These are phyloP conservation scores for Sarocladium brachiariae DNA, from an alignment of 2,329 filamentous ascomycete species.

Conservation along the genomic window DNA sequence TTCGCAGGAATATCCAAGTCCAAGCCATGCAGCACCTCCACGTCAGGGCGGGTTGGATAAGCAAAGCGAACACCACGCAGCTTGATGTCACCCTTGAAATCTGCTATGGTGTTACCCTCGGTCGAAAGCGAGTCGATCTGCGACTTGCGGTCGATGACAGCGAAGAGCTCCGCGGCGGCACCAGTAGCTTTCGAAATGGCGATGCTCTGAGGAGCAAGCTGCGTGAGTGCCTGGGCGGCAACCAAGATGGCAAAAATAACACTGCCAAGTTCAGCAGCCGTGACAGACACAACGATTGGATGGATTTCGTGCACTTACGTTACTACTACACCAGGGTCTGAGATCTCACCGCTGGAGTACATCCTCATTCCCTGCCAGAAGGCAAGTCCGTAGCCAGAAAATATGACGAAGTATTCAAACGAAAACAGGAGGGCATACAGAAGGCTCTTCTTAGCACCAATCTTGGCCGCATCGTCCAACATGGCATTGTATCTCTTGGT, in stretches of 20 bases:
- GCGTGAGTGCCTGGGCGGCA: conserved; percentile 36
- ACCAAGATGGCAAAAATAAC: conserved; percentile 42
- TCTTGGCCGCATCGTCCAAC: conserved; percentile 30
- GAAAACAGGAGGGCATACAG: conserved; percentile 37
- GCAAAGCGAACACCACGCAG: conserved; percentile 43
- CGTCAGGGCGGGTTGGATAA: conserved; percentile 49
- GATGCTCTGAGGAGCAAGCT: conserved; percentile 39
- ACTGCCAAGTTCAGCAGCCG: conserved; percentile 18
- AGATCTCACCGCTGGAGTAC: conserved; percentile 32
- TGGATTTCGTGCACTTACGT: conserved; percentile 26
- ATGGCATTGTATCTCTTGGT: conserved; percentile 33
- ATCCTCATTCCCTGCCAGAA: conserved; percentile 47
- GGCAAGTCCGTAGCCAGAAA: conserved; percentile 38
- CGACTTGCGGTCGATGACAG: conserved; percentile 38
- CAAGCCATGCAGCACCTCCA: conserved; percentile 36
- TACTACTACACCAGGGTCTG: conserved; percentile 37
- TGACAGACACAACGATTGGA: too few species aligned
- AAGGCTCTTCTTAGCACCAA: conserved; percentile 36
- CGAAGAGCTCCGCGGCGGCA: conserved; percentile 39
- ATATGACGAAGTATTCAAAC: conserved; percentile 40
- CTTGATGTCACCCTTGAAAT: conserved; percentile 37
- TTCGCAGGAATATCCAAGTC: conserved; percentile 36
- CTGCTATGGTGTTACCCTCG: conserved; percentile 21
- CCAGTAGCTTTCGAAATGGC: conserved; percentile 39
- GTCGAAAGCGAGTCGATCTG: conserved; percentile 35